A percentile compares a stretch with the other conserved stretches of the same genome.
Evolutionary conservation across 768 basidiomycete genomes (phyloP).

Genomic region (Phallus indusiatus): DNA sequence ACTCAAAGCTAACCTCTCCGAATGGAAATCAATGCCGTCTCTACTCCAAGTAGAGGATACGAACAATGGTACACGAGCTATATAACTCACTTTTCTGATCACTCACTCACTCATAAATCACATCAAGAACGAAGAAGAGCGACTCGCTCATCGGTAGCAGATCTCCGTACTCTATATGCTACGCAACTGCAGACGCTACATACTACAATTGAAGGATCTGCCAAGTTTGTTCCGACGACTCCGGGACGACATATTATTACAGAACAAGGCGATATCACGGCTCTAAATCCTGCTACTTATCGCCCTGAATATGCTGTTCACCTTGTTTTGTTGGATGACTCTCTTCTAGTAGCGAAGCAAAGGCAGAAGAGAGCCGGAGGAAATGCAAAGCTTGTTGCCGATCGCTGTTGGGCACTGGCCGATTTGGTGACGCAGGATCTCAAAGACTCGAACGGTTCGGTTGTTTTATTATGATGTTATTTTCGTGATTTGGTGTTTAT

Average conservation of each 20-base stretch:
- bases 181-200: conserved; percentile 91
- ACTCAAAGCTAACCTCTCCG: conserved; percentile 85
- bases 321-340: conserved; percentile 87
- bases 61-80: conserved; percentile 36
- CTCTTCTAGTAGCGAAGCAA: conserved; percentile 78
- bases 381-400: conserved; percentile 77
- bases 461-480: conserved; percentile 1
- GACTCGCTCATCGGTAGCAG: conserved; percentile 87
- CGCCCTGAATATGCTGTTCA: conserved; percentile 80
- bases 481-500: conserved; percentile 14
- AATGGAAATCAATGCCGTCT: conserved; percentile 95
- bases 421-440: conserved; percentile 95
- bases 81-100: conserved; percentile 21
- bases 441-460: conserved; percentile 83
- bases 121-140: conserved; percentile 43
- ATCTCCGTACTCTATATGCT: conserved; percentile 88
- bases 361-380: conserved; percentile 47
- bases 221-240: conserved; percentile 87
- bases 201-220: conserved; percentile 84
- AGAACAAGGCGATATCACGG: conserved; percentile 74
- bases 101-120: conserved; percentile 18
- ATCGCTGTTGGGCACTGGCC: conserved; percentile 84
- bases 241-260: conserved; percentile 87
- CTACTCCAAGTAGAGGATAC: conserved; percentile 84
- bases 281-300: conserved; percentile 92